Base-by-base conservation (phyloP, 345 rosid species). In the Citrus glauca region DNA sequence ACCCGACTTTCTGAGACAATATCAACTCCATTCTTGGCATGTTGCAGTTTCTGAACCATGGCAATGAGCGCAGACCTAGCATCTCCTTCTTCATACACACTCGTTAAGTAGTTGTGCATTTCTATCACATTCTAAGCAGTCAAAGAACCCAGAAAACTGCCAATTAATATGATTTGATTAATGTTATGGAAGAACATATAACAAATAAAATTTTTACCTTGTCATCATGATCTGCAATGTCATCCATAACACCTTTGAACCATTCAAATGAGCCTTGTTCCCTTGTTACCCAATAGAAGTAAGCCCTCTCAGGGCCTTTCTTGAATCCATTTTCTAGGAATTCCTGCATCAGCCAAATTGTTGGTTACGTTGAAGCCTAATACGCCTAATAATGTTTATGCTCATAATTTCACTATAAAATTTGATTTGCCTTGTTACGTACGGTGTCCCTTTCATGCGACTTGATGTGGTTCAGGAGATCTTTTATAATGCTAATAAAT, bases 221-320 rank as follows among this genome's bases (percentile, higher is more conserved):
- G 60, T 71, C 84, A 67, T 96, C 98, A 33, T 73, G 89, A 55
- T 94, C 97, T 32, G 97, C 98, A 55, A 96, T 86, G 56, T 96
- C 99, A 85, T 96, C 97, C 99, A 96, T 94, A 71, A 96, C 99
- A 77, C 98, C 99, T 81, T 94, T 96, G 69, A 96, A 96, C 99
- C 99, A 96, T 70, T 96, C 99, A 67, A 94, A 96, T 20, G 98
- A 96, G 73, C 89, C 85, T 87, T 96, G 99, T 80, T 96, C 99
- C 81, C 98, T 90, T 25, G 98, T 96, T 3, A 94, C 98, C 99
- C 99, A 96, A 74, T 91, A 94, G 67, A 96, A 96, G 64, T 96
- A 94, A 4, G 99, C 99, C 85, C 99, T 89, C 78, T 88, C 94
- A 1, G 99, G 97, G 72, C 83, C 86, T 80, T 83, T 91, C 80